Evolutionary conservation across 164 flowering plant species (phyloP).

Genomic region (Chloranthus sessilifolius): DNA sequence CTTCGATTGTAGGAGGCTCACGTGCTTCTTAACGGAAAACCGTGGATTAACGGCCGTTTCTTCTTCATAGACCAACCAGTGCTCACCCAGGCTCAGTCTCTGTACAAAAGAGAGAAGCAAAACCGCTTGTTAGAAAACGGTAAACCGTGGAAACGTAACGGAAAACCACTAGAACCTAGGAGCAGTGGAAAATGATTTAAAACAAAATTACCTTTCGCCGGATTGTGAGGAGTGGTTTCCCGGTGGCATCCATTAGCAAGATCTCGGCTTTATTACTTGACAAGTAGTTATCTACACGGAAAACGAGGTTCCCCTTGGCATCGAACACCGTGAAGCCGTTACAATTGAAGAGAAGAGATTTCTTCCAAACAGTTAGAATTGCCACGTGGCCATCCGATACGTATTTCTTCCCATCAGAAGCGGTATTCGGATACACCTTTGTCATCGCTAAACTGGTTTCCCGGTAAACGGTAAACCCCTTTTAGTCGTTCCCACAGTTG

Average conservation of each 20-base stretch:
- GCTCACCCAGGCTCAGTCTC: constrained; percentile 55
- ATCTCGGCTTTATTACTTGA: constrained; percentile 40
- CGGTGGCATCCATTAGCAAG: constrained; percentile 75
- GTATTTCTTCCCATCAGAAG: not conserved
- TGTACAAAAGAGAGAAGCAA: constrained; percentile 17
- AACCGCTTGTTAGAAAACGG: not conserved
- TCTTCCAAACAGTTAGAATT: constrained; percentile 80
- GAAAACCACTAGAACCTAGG: not conserved
- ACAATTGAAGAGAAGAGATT: constrained; percentile 70
- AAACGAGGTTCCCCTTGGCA: constrained; percentile 53
- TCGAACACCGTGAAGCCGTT: constrained; percentile 82
- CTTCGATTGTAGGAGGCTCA: constrained; percentile 33
- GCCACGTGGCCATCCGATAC: not conserved
- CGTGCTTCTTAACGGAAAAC: constrained; percentile 39
- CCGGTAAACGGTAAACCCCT: not conserved
- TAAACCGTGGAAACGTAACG: not conserved
- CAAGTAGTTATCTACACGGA: constrained; percentile 70
- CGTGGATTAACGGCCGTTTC: constrained; percentile 39
- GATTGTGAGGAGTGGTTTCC: constrained; percentile 65
- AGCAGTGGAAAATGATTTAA: not conserved
- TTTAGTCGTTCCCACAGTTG: too few relatives aligned
- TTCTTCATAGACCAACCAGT: constrained; percentile 62
- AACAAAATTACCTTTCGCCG: constrained; percentile 66
- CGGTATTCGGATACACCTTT: constrained; percentile 19
- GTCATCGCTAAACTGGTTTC: constrained; percentile 8